Conservation (phyloP, 441 rosid genomes). For the Hura crepitans region DNA sequence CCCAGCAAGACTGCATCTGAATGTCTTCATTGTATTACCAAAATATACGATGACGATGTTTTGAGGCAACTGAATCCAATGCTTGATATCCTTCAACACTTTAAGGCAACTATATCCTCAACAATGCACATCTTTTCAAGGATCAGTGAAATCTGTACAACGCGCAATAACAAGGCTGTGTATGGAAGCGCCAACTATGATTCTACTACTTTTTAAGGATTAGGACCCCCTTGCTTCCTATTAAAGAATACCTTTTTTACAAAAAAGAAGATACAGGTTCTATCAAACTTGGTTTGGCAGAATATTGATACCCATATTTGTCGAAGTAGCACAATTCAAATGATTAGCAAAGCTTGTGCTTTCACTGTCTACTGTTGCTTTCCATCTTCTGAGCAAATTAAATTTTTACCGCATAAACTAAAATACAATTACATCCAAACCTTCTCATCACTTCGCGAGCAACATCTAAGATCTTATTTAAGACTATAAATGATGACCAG, state of each 20-base stretch:
- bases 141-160: neutral
- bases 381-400: neutral
- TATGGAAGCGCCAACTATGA: conserved; percentile 4
- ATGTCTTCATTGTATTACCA: neutral
- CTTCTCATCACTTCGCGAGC: neutral
- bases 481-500: neutral
- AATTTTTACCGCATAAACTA: neutral
- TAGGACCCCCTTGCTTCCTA: neutral
- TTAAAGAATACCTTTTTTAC: neutral
- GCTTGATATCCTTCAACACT: neutral
- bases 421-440: neutral
- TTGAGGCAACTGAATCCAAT: neutral
- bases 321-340: conserved; percentile 1
- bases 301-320: conserved; percentile 1
- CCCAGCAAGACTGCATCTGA: neutral
- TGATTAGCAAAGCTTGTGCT: neutral
- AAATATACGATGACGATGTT: neutral
- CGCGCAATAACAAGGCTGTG: neutral
- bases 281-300: neutral
- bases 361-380: neutral
- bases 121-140: neutral
- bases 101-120: neutral
- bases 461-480: neutral
- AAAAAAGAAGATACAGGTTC: conserved; percentile 4
- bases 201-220: neutral